Percentiles rank a stretch among this genome's conserved stretches.
These are phyloP conservation scores for Ophiosphaerella narmari DNA, from an alignment of 2,329 filamentous ascomycete genomes.

Conservation along the genomic window DNA sequence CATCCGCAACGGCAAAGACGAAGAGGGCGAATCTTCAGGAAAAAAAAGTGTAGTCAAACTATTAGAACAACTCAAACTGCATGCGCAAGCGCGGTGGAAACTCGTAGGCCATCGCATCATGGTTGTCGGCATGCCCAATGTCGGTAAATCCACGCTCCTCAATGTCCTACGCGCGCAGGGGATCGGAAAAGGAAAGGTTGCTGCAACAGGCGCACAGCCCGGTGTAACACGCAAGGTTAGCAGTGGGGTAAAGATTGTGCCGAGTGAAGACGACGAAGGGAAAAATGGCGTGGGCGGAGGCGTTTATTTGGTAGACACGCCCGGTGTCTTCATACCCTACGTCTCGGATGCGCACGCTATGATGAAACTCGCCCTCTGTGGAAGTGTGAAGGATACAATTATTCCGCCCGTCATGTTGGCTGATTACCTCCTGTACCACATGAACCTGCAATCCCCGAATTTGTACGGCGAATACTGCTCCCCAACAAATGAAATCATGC, in stretches of 20 bases:
- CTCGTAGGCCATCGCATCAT: conserved; percentile 84
- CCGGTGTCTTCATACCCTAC: conserved; percentile 93
- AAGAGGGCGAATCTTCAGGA: conserved; percentile 29
- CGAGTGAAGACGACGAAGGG: conserved; percentile 53
- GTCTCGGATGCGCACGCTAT: conserved; percentile 83
- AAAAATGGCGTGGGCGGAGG: conserved; percentile 52
- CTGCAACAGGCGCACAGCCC: conserved; percentile 82
- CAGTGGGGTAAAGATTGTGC: conserved; percentile 78
- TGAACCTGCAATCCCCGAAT: conserved; percentile 70
- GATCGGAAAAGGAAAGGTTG: conserved; percentile 70
- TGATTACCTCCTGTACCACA: conserved; percentile 85
- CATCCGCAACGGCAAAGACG: conserved; percentile 46
- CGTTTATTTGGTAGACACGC: conserved; percentile 88
- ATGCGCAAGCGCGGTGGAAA: conserved; percentile 58
- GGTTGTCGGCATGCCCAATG: conserved; percentile 96
- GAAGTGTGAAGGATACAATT: conserved; percentile 87
- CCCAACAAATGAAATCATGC: conserved; percentile 84
- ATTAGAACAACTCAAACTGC: conserved; percentile 57
- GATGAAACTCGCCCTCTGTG: conserved; percentile 91
- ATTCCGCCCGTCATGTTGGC: conserved; percentile 78
- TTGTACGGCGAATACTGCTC: conserved; percentile 70
- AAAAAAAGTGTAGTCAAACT: conserved; percentile 42
- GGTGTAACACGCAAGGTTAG: conserved; percentile 87
- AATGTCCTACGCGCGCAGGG: conserved; percentile 79
- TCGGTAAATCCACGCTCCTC: conserved; percentile 93